Evolutionary conservation across 805 yeast species (phyloP), one percentile per base, ranked within the genome.

Genomic region (Cephaloascus albidus): DNA sequence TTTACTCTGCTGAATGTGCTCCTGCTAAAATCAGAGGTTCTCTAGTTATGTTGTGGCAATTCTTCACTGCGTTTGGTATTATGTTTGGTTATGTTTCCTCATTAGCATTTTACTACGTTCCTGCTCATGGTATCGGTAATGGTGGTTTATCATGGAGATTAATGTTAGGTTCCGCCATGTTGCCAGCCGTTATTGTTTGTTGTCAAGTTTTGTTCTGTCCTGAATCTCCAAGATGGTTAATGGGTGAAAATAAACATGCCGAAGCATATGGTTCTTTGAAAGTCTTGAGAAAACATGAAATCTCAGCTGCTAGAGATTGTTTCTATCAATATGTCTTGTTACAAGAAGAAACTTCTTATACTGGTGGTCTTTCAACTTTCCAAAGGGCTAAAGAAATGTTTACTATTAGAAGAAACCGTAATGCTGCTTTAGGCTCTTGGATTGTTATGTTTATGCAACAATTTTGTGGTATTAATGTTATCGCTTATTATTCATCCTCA

Each of bases 21-120:
- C 84, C 84, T 1, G 72, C 73, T 12, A 58, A 59, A 10, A 68
- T 74, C 33, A 65, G 86, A 51, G 87, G 87, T 37, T 74, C 84
- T 1, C 61, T 81, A 43, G 77, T 78, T 37, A 78, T 79, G 81
- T 63, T 75, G 59, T 80, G 85, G 83, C 86, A 81, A 60, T 75
- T 77, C 49, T 79, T 78, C 65, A 78, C 85, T n/a, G 85, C 86
- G 2, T 73, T 79, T 38, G 87, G 87, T 43, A 78, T 81, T 45
- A 73, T 76, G 74, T 63, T 80, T 46, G 86, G 86, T 17, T 76
- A 76, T 43, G 74, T 77, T 27, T 65, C 79, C 16, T 68, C 72
- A 19, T 68, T 78, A 43, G 81, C 80, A 1, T 76, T 79, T 52
- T 66, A 60, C 49, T 46, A 58, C 30, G 57, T 66, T 30, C 59